Percentiles rank a stretch among this genome's conserved stretches.
Conservation (phyloP, 2,329 filamentous ascomycete genomes). For the Xylaria hypoxylon region DNA sequence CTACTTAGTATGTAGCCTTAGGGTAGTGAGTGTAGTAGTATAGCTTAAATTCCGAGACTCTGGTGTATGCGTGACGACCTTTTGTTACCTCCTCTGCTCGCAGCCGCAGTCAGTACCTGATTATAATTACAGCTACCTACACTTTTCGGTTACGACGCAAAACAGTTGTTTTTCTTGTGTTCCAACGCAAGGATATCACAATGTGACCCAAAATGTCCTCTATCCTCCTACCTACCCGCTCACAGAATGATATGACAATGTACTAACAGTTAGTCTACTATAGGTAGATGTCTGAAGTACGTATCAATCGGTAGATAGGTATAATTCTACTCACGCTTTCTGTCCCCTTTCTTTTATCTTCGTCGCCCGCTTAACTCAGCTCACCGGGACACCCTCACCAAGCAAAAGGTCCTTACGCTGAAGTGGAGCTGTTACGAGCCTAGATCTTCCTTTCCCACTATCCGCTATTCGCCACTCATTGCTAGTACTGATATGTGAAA, state of each 20-base stretch:
- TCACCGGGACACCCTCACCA: not conserved
- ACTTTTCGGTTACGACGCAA: too few species aligned
- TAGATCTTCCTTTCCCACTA: not conserved
- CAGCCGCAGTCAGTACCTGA: too few species aligned
- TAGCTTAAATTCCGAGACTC: too few species aligned
- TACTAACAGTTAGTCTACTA: not conserved
- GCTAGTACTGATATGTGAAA: not conserved
- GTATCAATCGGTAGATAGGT: too few species aligned
- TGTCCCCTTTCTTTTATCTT: conserved; percentile 4
- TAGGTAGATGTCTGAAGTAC: too few species aligned
- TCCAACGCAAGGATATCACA: not conserved
- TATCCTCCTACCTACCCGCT: not conserved
- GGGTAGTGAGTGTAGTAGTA: not conserved
- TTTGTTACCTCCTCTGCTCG: too few species aligned
- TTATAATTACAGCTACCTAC: too few species aligned
- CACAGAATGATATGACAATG: conserved; percentile 1
- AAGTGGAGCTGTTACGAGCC: not conserved
- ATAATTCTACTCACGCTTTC: not conserved
- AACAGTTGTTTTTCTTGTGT: too few species aligned
- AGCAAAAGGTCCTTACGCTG: too few species aligned
- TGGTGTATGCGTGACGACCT: too few species aligned
- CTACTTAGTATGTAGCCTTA: too few species aligned
- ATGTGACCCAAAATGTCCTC: not conserved
- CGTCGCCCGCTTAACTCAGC: not conserved
- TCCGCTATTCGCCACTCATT: not conserved